phyloP scores from a whole-genome alignment of 129 eudicot species.

The Oenanthe sinensis region DNA sequence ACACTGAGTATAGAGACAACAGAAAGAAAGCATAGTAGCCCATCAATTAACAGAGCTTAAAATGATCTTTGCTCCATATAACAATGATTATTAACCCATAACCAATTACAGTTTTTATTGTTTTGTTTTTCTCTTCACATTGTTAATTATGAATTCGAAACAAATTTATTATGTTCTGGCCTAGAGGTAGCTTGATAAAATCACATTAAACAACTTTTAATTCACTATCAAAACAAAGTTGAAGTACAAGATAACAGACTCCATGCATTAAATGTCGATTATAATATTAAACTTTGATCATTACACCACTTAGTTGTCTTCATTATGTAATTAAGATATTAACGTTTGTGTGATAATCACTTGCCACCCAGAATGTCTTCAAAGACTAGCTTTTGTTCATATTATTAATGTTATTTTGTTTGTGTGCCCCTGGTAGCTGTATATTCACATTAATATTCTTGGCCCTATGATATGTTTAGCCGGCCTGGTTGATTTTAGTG shows the following conservation, averaged over 20 bases:
- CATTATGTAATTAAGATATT: not conserved
- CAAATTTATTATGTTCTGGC: not conserved
- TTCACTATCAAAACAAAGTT: not conserved
- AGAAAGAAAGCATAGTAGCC: not conserved
- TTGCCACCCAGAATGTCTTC: not conserved
- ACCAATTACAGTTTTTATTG: no score
- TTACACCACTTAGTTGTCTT: not conserved
- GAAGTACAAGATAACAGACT: not conserved
- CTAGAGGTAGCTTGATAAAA: not conserved
- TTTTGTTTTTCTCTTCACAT: not conserved
- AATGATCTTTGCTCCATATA: not conserved
- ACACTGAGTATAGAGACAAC: not conserved
- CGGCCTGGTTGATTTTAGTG: not conserved
- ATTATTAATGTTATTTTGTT: not conserved
- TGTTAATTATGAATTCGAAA: no score
- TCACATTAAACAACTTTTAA: not conserved
- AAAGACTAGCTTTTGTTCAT: not conserved
- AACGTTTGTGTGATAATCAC: not conserved
- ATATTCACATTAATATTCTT: not conserved
- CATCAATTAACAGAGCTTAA: not conserved
- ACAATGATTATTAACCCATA: no score
- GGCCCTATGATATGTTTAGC: not conserved
- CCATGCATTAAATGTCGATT: not conserved
- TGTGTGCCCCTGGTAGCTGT: not conserved
- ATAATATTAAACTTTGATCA: conserved; percentile 1